These are phyloP conservation scores for Thelonectria olida DNA, from an alignment of 2,329 filamentous ascomycete species.

Conservation along the genomic window DNA sequence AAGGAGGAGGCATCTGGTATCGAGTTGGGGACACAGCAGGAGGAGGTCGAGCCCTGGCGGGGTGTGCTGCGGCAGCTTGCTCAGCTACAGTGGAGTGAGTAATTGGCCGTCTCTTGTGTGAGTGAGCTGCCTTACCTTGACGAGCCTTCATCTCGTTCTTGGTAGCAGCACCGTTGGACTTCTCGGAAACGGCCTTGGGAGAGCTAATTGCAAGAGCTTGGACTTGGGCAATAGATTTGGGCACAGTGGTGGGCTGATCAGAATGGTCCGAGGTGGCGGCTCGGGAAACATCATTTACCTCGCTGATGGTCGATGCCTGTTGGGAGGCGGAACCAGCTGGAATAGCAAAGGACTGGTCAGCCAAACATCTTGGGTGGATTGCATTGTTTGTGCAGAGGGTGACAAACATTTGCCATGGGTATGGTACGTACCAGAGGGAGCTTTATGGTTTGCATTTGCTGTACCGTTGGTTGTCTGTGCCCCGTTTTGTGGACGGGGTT, in stretches of 20 bases:
- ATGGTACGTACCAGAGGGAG: conserved; percentile 35
- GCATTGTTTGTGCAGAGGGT: neutral
- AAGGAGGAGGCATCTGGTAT: conserved; percentile 56
- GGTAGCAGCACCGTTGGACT: conserved; percentile 26
- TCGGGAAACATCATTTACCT: conserved; percentile 28
- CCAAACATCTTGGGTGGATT: neutral
- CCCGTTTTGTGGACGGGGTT: conserved; percentile 23
- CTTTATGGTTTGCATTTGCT: conserved; percentile 20
- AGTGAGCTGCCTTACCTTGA: conserved; percentile 25
- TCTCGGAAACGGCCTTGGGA: conserved; percentile 16
- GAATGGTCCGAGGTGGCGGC: conserved; percentile 26
- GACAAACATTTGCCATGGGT: conserved; percentile 7
- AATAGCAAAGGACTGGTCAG: conserved; percentile 25
- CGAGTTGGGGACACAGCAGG: conserved; percentile 45
- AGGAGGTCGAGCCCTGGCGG: conserved; percentile 40
- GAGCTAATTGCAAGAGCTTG: conserved; percentile 19
- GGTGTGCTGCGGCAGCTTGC: conserved; percentile 24
- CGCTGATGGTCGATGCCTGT: conserved; percentile 22
- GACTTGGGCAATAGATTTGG: conserved; percentile 20
- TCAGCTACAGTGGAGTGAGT: conserved; percentile 28
- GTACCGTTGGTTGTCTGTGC: conserved; percentile 24
- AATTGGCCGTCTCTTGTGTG: conserved; percentile 1
- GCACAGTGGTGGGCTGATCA: conserved; percentile 36
- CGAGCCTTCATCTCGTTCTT: conserved; percentile 27
- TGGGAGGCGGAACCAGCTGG: conserved; percentile 30